A percentile compares a stretch with the other conserved stretches of the same genome.
Evolutionary conservation across 1,284 basidiomycete species (phyloP).

Genomic region (Mycena sp.): DNA sequence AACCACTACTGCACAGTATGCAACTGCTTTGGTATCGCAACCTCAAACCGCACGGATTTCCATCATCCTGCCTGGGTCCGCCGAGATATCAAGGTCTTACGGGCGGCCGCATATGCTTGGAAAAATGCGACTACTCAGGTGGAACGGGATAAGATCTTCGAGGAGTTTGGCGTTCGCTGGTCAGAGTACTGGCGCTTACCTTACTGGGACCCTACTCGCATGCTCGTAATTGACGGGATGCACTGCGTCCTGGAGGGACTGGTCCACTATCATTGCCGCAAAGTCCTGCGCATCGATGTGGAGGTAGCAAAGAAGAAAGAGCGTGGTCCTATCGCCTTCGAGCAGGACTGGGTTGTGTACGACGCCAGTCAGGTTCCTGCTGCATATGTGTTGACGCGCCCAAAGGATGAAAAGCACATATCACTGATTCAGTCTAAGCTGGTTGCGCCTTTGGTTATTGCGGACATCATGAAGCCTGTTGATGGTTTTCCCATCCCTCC

Average conservation of each 20-base stretch:
- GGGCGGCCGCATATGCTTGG: slow-evolving; percentile 42
- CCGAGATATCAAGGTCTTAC: slow-evolving; percentile 33
- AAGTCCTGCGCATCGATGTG: slow-evolving; percentile 44
- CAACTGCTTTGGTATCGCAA: slow-evolving; percentile 44
- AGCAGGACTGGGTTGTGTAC: slow-evolving; percentile 17
- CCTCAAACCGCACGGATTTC: slow-evolving; percentile 43
- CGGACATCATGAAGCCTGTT: slow-evolving; percentile 1
- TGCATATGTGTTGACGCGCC: slow-evolving; percentile 1
- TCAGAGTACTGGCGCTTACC: slow-evolving; percentile 47
- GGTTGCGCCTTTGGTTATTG: slow-evolving; percentile 1
- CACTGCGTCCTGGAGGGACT: slow-evolving; percentile 47
- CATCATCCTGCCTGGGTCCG: slow-evolving; percentile 18
- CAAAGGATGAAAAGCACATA: slow-evolving; percentile 12
- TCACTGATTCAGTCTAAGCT: slow-evolving; percentile 16
- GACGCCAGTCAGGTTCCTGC: background rate
- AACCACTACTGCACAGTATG: slow-evolving; percentile 50
- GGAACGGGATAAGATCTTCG: slow-evolving; percentile 39
- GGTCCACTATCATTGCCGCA: slow-evolving; percentile 33
- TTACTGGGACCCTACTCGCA: slow-evolving; percentile 51
- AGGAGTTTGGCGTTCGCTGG: slow-evolving; percentile 48
- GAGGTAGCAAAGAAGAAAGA: slow-evolving; percentile 25
- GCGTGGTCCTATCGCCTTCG: slow-evolving; percentile 16
- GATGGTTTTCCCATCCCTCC: background rate
- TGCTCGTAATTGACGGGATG: slow-evolving; percentile 49
- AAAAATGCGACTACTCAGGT: slow-evolving; percentile 41